Base-by-base conservation (phyloP, 768 basidiomycete genomes). In the Rhizopogon rudus region DNA sequence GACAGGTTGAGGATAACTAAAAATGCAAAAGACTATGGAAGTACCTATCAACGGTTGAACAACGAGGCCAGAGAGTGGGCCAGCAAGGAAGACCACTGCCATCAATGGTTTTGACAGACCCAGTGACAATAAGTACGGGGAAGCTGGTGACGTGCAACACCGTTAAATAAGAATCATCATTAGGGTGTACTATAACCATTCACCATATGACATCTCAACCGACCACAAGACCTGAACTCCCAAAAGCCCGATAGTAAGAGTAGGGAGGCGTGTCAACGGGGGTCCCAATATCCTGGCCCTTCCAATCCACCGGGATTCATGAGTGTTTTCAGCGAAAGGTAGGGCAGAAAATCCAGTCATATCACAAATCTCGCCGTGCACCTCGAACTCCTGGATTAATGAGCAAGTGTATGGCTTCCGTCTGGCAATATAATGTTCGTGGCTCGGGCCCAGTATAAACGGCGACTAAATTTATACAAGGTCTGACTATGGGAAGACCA, bases 221-320 rank as follows among this genome's bases (percentile, higher is more conserved):
- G 88, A 88, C 95, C 95, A 97, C 45, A 96, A 82, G 57, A 93
- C 83, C 67, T 92, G 90, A 0, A 95, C 84, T 6, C 94, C 94
- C 3, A 93, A 70, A 51, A 95, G 72, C 0, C 91, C 88, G 6
- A 93, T 63, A 0, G 93, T 95, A 40, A 96, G 69, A 3, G 79
- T 75, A 1, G 89, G 87, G 28, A 89, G 69, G 45, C 81, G 83
- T 0, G 79, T 66, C 84, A 85, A 91, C 57, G 64, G 59, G 1
- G 92, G 91, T 0, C 91, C 90, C 6, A 78, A 60, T 28, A 93
- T 81, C 54, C 73, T 77, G 1, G 88, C 75, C 28, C 75, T 71
- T 17, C 88, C 87, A 22, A 66, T 71, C 73, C 81, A 74, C 35
- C 73, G 73, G 45, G 70, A 61, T 41, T 66, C 68, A 12, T 66